A percentile compares a stretch with the other conserved stretches of the same genome.
These are phyloP conservation scores for Ascochyta fabae DNA, from an alignment of 2,329 filamentous ascomycete genomes.

Conservation along the genomic window DNA sequence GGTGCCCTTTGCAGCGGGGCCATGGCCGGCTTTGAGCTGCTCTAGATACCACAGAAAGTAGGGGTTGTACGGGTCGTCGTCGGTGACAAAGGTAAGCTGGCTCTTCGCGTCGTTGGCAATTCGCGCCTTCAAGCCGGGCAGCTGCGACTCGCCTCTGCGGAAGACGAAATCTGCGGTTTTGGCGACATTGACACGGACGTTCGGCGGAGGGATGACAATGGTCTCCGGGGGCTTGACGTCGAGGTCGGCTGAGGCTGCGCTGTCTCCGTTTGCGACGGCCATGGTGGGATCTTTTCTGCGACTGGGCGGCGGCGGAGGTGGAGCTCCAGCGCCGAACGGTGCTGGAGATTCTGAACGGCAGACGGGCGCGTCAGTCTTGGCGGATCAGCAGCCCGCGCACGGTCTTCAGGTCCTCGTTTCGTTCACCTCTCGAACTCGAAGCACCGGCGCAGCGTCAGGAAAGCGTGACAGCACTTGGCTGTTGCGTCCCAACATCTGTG, in stretches of 20 bases:
- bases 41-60: conserved; percentile 91
- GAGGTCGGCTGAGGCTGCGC: conserved; percentile 28
- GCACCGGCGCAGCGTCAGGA: conserved; percentile 1
- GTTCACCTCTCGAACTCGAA: conserved; percentile 12
- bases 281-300: conserved; percentile 24
- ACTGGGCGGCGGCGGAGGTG: conserved; percentile 14
- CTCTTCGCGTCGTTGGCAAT: conserved; percentile 84
- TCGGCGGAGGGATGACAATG: conserved; percentile 82
- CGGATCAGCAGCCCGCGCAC: conserved; percentile 18
- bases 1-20: conserved; percentile 55
- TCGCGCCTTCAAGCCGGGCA: conserved; percentile 85
- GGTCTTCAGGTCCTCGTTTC: background rate
- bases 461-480: background rate
- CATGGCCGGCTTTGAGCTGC: conserved; percentile 84
- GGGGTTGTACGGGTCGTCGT: conserved; percentile 80
- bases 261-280: conserved; percentile 39
- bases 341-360: conserved; percentile 11
- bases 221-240: conserved; percentile 74
- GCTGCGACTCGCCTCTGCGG: conserved; percentile 70
- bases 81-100: conserved; percentile 86
- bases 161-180: conserved; percentile 94
- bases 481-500: background rate
- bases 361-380: conserved; percentile 10
- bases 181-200: conserved; percentile 84
- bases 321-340: conserved; percentile 7